These are phyloP conservation scores for Pyrenochaeta sp. DNA, from an alignment of 2,329 filamentous ascomycete genomes.

Conservation along the genomic window DNA sequence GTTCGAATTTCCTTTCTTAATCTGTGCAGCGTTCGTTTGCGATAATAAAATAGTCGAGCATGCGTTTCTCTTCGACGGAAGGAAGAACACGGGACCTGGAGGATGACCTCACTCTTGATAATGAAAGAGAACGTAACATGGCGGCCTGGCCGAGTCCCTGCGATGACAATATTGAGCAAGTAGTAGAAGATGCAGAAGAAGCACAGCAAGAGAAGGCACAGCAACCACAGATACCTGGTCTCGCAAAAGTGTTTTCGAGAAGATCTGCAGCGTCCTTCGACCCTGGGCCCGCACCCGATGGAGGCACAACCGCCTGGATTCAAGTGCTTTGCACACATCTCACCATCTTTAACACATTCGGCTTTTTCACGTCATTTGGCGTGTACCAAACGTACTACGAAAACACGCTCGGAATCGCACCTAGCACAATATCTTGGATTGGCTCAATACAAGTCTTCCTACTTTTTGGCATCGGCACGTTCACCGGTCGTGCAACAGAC, in stretches of 20 bases:
- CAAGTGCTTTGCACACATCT: conserved; percentile 61
- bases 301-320: conserved; percentile 64
- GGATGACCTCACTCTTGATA: background rate
- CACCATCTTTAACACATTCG: conserved; percentile 67
- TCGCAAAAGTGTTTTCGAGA: conserved; percentile 31
- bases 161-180: conserved; percentile 25
- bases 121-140: conserved; percentile 11
- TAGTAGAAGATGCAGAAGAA: conserved; percentile 8
- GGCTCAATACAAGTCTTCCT: conserved; percentile 45
- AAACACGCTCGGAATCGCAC: conserved; percentile 48
- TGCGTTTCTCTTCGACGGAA: background rate
- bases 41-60: background rate
- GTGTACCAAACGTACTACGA: conserved; percentile 65
- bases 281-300: conserved; percentile 51
- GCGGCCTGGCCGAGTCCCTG: conserved; percentile 20
- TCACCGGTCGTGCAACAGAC: conserved; percentile 41
- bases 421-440: conserved; percentile 45
- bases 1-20: background rate
- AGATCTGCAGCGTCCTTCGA: conserved; percentile 35
- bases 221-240: background rate
- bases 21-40: background rate
- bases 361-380: conserved; percentile 63
- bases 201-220: background rate
- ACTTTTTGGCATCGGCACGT: conserved; percentile 40
- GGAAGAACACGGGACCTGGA: background rate